phyloP scores from a whole-genome alignment of 2,329 filamentous ascomycete species.

The Davidsoniella australis region DNA sequence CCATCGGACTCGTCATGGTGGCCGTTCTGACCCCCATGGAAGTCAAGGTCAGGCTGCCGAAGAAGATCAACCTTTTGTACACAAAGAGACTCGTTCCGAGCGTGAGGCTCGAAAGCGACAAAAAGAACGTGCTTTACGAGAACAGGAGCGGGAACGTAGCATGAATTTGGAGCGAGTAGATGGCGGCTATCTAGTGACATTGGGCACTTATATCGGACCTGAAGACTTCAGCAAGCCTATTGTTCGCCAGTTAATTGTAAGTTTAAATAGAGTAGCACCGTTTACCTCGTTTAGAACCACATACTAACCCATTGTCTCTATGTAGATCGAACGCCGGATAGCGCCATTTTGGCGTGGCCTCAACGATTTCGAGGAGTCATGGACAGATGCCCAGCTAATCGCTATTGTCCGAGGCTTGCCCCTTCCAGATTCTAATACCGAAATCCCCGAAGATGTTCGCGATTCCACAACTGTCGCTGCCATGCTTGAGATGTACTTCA shows the following conservation, averaged over 20 bases:
- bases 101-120: constrained; percentile 74
- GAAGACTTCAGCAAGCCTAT: constrained; percentile 87
- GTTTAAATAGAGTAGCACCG: constrained; percentile 13
- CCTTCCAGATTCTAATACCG: constrained; percentile 69
- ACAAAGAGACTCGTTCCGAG: constrained; percentile 80
- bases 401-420: constrained; percentile 71
- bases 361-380: constrained; percentile 71
- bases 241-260: constrained; percentile 80
- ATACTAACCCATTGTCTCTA: background rate
- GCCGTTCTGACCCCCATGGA: constrained; percentile 15
- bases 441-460: constrained; percentile 45
- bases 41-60: background rate
- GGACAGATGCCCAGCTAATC: constrained; percentile 91
- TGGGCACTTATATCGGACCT: constrained; percentile 78
- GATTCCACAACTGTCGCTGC: constrained; percentile 30
- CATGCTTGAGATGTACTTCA: constrained; percentile 32
- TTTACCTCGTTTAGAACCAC: background rate
- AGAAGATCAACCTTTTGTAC: constrained; percentile 32
- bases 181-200: constrained; percentile 83
- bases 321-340: constrained; percentile 74
- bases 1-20: constrained; percentile 18
- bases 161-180: constrained; percentile 85
- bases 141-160: constrained; percentile 78
- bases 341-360: constrained; percentile 93
- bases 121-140: constrained; percentile 55